phyloP scores from a whole-genome alignment of 2,329 filamentous ascomycete species.

The Elsinoe batatas region DNA sequence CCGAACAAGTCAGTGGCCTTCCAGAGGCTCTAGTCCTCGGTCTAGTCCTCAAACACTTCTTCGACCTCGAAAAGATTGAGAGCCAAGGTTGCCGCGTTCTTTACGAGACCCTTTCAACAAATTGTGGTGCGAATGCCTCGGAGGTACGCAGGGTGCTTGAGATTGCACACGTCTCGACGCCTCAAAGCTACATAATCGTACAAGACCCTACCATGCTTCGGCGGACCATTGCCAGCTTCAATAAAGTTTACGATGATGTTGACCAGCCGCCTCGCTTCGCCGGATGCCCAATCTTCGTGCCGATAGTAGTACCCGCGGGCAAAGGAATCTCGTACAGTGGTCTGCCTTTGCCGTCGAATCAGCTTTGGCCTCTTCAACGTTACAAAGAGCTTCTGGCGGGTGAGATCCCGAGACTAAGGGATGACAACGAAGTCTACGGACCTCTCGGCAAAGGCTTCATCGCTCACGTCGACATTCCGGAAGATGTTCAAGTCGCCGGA shows the following conservation, averaged over 20 bases:
- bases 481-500: constrained; percentile 29
- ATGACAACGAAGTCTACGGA: constrained; percentile 36
- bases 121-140: constrained; percentile 37
- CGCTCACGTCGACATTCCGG: constrained; percentile 34
- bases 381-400: constrained; percentile 36
- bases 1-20: constrained; percentile 24
- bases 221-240: constrained; percentile 34
- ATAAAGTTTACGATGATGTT: constrained; percentile 27
- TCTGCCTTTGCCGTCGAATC: too few relatives aligned
- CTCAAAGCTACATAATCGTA: constrained; percentile 28
- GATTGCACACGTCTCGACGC: constrained; percentile 18
- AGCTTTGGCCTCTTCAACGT: constrained; percentile 30
- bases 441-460: constrained; percentile 37
- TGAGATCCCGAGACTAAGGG: constrained; percentile 35
- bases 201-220: constrained; percentile 40
- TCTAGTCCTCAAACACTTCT: constrained; percentile 27
- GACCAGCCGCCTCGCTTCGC: constrained; percentile 20
- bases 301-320: constrained; percentile 15
- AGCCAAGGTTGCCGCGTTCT: constrained; percentile 26
- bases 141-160: constrained; percentile 30
- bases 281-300: constrained; percentile 28
- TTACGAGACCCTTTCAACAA: constrained; percentile 37
- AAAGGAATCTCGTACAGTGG: constrained; percentile 11
- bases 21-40: constrained; percentile 34
- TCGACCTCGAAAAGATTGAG: constrained; percentile 21